Conservation (phyloP, 2,329 filamentous ascomycete species). For the Penicillium concentricum region DNA sequence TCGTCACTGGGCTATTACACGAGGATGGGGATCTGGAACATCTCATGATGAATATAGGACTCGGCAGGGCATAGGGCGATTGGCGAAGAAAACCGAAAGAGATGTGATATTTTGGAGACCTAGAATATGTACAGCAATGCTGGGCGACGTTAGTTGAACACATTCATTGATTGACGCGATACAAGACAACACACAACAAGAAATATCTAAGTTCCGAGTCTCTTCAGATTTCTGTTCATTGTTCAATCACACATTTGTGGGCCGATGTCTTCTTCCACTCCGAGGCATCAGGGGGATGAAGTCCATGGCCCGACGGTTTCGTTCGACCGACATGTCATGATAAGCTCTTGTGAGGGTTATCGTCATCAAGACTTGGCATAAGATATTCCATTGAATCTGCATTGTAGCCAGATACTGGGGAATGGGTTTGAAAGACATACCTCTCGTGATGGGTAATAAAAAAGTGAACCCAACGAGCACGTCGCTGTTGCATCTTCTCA, state of each 20-base stretch:
- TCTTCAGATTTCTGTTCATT: conserved; percentile 51
- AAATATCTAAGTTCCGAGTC: conserved; percentile 19
- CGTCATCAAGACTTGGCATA: conserved; percentile 40
- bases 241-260: conserved; percentile 41
- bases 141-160: not conserved
- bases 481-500: not conserved
- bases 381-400: conserved; percentile 4
- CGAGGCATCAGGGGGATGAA: conserved; percentile 34
- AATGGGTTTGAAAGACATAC: not conserved
- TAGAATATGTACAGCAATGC: conserved; percentile 1
- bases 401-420: not conserved
- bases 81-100: not conserved
- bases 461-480: not conserved
- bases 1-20: conserved; percentile 25
- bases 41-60: not conserved
- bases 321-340: conserved; percentile 34
- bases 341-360: conserved; percentile 40
- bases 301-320: conserved; percentile 27
- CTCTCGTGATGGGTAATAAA: not conserved
- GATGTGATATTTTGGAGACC: not conserved
- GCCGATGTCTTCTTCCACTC: conserved; percentile 40
- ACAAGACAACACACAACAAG: not conserved
- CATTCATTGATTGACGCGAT: not conserved
- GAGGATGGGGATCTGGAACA: no score
- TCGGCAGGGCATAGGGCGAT: not conserved